Evolutionary conservation across 768 basidiomycete genomes (phyloP).

Genomic region (Boletus coccyginus): DNA sequence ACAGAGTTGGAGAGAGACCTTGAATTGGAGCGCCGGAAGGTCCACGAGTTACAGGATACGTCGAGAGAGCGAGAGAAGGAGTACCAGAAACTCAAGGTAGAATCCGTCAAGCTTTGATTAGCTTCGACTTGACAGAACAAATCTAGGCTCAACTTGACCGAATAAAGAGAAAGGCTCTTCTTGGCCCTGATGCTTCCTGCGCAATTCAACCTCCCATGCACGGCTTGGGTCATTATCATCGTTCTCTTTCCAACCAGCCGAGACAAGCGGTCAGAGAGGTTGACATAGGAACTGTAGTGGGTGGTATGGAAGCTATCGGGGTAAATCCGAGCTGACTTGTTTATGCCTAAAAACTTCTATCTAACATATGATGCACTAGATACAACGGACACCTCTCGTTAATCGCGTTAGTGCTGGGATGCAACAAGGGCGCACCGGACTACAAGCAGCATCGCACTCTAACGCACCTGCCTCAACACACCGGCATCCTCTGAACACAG

Average conservation of each 20-base stretch:
- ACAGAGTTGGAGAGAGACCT: slow-evolving; percentile 78
- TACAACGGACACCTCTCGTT: slow-evolving; percentile 67
- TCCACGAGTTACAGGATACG: slow-evolving; percentile 69
- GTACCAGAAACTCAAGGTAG: slow-evolving; percentile 82
- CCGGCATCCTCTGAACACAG: slow-evolving; percentile 43
- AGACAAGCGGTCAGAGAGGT: slow-evolving; percentile 28
- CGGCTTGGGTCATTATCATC: slow-evolving; percentile 13
- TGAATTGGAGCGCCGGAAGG: slow-evolving; percentile 73
- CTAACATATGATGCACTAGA: slow-evolving; percentile 37
- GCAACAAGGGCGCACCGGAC: slow-evolving; percentile 32
- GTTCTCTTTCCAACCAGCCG: slow-evolving; percentile 15
- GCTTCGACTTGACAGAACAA: neutral
- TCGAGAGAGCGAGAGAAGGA: slow-evolving; percentile 80
- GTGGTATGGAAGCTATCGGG: slow-evolving; percentile 63
- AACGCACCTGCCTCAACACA: slow-evolving; percentile 20
- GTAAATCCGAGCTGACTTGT: slow-evolving; percentile 32
- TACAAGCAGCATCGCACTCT: slow-evolving; percentile 27
- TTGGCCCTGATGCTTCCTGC: slow-evolving; percentile 40
- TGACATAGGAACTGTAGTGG: slow-evolving; percentile 55
- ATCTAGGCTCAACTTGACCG: slow-evolving; percentile 73
- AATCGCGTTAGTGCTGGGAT: slow-evolving; percentile 42
- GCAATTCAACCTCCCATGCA: slow-evolving; percentile 17
- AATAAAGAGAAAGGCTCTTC: slow-evolving; percentile 75
- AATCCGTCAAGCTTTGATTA: neutral
- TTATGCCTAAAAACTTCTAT: neutral